Conservation (phyloP, 306 rosid species). For the Rosa lucieae region DNA sequence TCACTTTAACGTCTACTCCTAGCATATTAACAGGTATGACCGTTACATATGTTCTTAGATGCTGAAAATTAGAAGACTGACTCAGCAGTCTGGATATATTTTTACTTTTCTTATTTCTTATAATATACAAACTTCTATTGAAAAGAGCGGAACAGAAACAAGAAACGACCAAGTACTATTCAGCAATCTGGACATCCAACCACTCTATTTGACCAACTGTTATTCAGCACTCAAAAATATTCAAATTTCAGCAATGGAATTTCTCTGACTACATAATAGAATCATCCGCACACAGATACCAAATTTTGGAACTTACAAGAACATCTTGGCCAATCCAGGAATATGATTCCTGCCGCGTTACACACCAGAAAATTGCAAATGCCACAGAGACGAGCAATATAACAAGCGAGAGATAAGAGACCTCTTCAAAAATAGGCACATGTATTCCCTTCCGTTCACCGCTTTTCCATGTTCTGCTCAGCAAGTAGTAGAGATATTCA, state of each 20-base stretch:
- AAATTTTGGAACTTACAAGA: constrained; percentile 64
- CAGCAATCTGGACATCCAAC: neutral
- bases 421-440: constrained; percentile 66
- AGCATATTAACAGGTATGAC: neutral
- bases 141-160: neutral
- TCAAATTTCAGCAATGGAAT: neutral
- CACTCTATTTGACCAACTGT: neutral
- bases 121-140: neutral
- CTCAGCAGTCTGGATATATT: neutral
- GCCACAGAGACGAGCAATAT: constrained; percentile 47
- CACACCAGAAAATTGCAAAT: constrained; percentile 76
- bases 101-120: neutral
- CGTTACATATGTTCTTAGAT: neutral
- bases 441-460: constrained; percentile 48
- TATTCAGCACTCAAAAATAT: neutral
- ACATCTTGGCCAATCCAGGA: constrained; percentile 94
- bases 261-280: neutral
- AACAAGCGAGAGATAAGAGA: constrained; percentile 63
- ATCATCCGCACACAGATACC: neutral
- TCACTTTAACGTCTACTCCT: neutral
- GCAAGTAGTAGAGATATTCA: constrained; percentile 13
- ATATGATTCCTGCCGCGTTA: constrained; percentile 52
- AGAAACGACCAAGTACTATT: neutral
- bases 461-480: constrained; percentile 53
- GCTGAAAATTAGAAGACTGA: neutral